These are phyloP conservation scores for Amanita rubescens DNA, from an alignment of 768 basidiomycete genomes.

Conservation along the genomic window DNA sequence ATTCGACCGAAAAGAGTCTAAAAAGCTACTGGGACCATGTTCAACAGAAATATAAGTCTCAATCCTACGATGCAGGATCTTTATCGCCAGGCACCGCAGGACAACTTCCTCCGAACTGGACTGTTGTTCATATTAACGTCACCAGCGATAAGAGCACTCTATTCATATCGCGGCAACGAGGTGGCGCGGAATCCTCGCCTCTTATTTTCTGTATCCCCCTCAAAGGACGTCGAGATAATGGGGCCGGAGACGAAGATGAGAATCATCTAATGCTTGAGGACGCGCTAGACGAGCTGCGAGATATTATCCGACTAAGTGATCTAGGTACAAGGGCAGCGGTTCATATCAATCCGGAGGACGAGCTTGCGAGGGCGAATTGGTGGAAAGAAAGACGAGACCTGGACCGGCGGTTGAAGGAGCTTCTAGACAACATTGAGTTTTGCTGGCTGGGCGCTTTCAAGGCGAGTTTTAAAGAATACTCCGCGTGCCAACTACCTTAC, in stretches of 20 bases:
- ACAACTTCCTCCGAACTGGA: conserved; percentile 71
- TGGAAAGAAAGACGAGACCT: conserved; percentile 76
- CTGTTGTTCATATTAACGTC: conserved; percentile 74
- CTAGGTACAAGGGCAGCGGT: conserved; percentile 67
- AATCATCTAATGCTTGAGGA: conserved; percentile 68
- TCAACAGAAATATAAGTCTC: conserved; percentile 45
- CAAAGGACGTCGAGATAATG: conserved; percentile 71
- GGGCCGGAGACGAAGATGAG: conserved; percentile 58
- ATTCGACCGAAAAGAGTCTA: conserved; percentile 25
- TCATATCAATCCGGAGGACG: conserved; percentile 60
- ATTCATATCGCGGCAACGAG: conserved; percentile 74
- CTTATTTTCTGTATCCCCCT: conserved; percentile 87
- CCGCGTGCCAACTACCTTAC: neutral
- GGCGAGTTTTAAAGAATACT: conserved; percentile 34
- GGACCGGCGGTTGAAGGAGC: conserved; percentile 65
- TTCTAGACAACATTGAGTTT: conserved; percentile 85
- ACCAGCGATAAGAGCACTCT: conserved; percentile 79
- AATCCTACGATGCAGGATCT: conserved; percentile 31
- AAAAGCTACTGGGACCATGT: conserved; percentile 59
- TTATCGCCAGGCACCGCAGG: conserved; percentile 35
- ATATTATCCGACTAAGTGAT: conserved; percentile 74
- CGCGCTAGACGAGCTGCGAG: conserved; percentile 64
- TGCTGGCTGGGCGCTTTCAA: conserved; percentile 98
- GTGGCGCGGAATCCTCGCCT: conserved; percentile 37
- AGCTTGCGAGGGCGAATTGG: conserved; percentile 66